Conservation (phyloP, 306 rosid species). For the Clitoria ternatea region DNA sequence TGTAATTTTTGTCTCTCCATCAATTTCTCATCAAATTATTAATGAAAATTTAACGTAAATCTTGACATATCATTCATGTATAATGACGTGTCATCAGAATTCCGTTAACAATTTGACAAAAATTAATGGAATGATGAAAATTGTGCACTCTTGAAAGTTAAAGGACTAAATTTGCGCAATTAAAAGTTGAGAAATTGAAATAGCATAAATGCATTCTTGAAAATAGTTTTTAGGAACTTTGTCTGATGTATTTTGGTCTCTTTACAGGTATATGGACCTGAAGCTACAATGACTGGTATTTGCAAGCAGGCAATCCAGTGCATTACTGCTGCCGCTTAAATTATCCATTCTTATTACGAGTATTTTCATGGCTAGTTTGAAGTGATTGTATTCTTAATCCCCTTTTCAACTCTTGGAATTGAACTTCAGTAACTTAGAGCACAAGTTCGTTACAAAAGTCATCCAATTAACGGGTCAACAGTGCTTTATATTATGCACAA, state of each 20-base stretch:
- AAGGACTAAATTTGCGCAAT: too few relatives aligned
- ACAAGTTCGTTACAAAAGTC: slow-evolving; percentile 15
- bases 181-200: too few relatives aligned
- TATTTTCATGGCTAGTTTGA: slow-evolving; percentile 19
- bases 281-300: slow-evolving; percentile 97
- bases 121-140: too few relatives aligned
- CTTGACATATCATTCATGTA: too few relatives aligned
- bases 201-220: too few relatives aligned
- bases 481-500: slow-evolving; percentile 13
- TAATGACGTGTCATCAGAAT: too few relatives aligned
- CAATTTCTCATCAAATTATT: too few relatives aligned
- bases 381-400: slow-evolving; percentile 25
- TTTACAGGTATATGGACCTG: slow-evolving; percentile 93
- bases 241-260: slow-evolving; percentile 17
- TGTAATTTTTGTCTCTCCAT: too few relatives aligned
- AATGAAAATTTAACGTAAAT: too few relatives aligned
- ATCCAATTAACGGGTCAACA: slow-evolving; percentile 15
- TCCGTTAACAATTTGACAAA: too few relatives aligned
- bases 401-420: slow-evolving; percentile 11
- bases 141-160: too few relatives aligned
- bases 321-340: slow-evolving; percentile 76
- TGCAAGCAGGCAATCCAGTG: slow-evolving; percentile 95
- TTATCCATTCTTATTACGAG: slow-evolving; percentile 2
- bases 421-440: slow-evolving; percentile 19
- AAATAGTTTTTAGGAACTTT: not conserved